These are phyloP conservation scores for Trypanosoma rangeli DNA, from an alignment of 208 protist genomes.

Conservation along the genomic window DNA sequence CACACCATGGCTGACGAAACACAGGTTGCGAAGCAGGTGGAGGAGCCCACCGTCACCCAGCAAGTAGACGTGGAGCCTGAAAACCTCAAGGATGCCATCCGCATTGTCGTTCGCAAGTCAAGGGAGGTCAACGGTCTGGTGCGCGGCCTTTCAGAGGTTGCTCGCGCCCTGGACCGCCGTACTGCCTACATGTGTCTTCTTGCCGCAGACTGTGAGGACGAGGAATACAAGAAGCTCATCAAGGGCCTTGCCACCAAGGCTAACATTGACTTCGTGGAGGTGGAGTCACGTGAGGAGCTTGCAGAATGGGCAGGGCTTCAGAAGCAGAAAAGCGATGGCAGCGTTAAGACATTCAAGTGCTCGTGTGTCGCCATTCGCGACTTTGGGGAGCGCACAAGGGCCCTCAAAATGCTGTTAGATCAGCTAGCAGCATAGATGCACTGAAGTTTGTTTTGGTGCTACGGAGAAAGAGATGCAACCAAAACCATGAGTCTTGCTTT, in stretches of 20 bases:
- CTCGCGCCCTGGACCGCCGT: slow-evolving; percentile 43
- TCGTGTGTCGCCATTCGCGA: slow-evolving; percentile 46
- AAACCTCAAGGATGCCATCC: slow-evolving; percentile 38
- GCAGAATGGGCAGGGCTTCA: slow-evolving; percentile 44
- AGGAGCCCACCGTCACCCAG: slow-evolving; percentile 48
- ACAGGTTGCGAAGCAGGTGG: slow-evolving; percentile 19
- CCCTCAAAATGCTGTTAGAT: slow-evolving; percentile 39
- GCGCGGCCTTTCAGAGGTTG: slow-evolving; percentile 46
- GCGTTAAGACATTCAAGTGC: slow-evolving; percentile 42
- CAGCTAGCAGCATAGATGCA: slow-evolving; percentile 24
- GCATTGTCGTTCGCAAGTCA: slow-evolving; percentile 43
- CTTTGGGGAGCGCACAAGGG: slow-evolving; percentile 43
- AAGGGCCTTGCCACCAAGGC: slow-evolving; percentile 34
- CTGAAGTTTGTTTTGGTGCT: not conserved
- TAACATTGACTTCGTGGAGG: slow-evolving; percentile 49
- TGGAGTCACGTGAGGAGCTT: slow-evolving; percentile 33
- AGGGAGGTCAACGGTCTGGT: slow-evolving; percentile 44
- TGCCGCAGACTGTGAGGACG: slow-evolving; percentile 48
- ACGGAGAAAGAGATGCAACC: not conserved
- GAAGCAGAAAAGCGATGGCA: slow-evolving; percentile 30
- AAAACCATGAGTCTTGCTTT: not conserved
- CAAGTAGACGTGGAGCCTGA: slow-evolving; percentile 52
- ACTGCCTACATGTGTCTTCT: slow-evolving; percentile 49
- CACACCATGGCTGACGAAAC: slow-evolving; percentile 30
- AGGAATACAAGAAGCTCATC: slow-evolving; percentile 55